Conservation (phyloP, 2,329 filamentous ascomycete genomes). For the Microdochium trichocladiopsis region DNA sequence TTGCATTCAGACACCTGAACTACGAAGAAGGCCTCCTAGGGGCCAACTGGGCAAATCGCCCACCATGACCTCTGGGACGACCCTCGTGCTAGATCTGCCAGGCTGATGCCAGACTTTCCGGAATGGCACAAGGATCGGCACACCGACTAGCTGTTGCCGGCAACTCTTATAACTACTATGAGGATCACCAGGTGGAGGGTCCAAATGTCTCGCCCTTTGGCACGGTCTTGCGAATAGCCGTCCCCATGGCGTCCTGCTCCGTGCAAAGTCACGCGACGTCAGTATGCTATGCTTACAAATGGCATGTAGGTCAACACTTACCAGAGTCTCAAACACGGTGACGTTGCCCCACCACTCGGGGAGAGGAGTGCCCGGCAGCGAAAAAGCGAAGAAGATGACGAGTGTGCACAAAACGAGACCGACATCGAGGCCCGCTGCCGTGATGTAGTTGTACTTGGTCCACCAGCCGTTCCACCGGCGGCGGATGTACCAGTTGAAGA, state of each 20-base stretch:
- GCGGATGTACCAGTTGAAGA: slow-evolving; percentile 52
- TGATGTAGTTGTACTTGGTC: slow-evolving; percentile 37
- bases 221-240: slow-evolving; percentile 21
- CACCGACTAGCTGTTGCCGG: no score
- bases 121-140: no score
- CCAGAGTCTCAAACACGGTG: slow-evolving; percentile 27
- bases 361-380: slow-evolving; percentile 25
- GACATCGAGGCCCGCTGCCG: slow-evolving; percentile 29
- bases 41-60: no score
- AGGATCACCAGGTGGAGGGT: slow-evolving; percentile 22
- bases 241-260: slow-evolving; percentile 22
- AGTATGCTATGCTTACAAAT: no score
- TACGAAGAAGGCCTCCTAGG: no score
- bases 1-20: no score
- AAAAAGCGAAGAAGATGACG: slow-evolving; percentile 28
- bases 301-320: no score
- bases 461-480: slow-evolving; percentile 52
- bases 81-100: no score
- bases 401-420: slow-evolving; percentile 29
- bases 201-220: slow-evolving; percentile 25
- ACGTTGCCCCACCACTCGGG: slow-evolving; percentile 47
- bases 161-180: no score
- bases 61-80: no score
- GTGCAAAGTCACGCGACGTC: slow-evolving; percentile 8
- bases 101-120: no score